Conservation (phyloP, 192 early-diverging fungal species). For the Coemansia sp. region DNA sequence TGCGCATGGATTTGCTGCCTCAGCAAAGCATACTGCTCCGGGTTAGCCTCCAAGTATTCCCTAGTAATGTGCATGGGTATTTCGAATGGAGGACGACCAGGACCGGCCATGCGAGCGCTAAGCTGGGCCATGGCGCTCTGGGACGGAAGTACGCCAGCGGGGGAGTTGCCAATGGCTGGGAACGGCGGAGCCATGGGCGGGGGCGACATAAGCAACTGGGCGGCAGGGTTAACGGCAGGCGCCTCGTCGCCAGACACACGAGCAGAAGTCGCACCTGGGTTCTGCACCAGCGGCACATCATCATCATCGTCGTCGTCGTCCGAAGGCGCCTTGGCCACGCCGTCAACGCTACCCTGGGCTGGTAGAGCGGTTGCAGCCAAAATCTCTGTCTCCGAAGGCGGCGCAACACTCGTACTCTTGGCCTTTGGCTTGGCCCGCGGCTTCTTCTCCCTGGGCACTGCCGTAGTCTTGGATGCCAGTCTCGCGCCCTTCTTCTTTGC, state of each 20-base stretch:
- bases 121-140: conserved; percentile 25
- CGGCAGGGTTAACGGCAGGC: background rate
- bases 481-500: conserved; percentile 19
- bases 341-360: background rate
- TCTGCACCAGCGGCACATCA: conserved; percentile 26
- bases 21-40: conserved; percentile 30
- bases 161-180: background rate
- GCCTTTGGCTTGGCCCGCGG: conserved; percentile 31
- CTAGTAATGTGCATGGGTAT: conserved; percentile 39
- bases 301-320: conserved; percentile 12
- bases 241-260: conserved; percentile 2
- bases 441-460: conserved; percentile 39
- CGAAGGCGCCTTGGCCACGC: background rate
- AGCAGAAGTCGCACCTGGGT: background rate
- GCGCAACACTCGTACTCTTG: conserved; percentile 8
- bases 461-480: conserved; percentile 9
- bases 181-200: background rate
- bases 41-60: conserved; percentile 48
- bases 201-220: conserved; percentile 17
- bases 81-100: conserved; percentile 17
- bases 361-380: background rate
- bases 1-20: conserved; percentile 26
- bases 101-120: conserved; percentile 18
- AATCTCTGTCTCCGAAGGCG: background rate
- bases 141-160: background rate